Conservation (phyloP, 768 basidiomycete genomes). For the Psilocybe cyanescens region DNA sequence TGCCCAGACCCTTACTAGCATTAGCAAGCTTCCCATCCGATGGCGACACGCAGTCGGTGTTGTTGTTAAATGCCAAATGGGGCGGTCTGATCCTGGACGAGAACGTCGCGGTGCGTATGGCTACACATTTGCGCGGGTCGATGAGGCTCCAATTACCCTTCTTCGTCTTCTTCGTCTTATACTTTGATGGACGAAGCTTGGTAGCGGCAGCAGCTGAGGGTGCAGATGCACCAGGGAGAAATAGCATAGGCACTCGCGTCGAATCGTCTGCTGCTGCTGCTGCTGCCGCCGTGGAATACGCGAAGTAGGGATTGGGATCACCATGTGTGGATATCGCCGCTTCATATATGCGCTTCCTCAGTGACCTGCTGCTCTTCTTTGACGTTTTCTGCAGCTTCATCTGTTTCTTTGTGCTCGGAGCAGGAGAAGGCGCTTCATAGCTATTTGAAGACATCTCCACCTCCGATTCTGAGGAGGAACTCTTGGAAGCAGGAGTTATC, state of each 20-base stretch:
- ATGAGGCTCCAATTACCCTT: conserved; percentile 27
- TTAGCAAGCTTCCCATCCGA: not conserved
- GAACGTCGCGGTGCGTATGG: conserved; percentile 23
- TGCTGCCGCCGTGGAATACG: conserved; percentile 17
- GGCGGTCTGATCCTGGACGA: conserved; percentile 13
- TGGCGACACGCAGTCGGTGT: not conserved
- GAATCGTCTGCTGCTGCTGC: conserved; percentile 9
- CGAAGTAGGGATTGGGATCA: conserved; percentile 29
- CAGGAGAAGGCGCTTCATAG: conserved; percentile 6
- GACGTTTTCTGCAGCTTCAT: conserved; percentile 1
- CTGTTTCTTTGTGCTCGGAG: not conserved
- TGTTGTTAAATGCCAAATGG: not conserved
- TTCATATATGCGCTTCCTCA: conserved; percentile 36
- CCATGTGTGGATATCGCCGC: conserved; percentile 39
- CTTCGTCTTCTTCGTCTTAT: not conserved
- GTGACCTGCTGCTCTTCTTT: conserved; percentile 21
- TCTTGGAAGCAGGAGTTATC: not conserved
- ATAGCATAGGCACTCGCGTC: conserved; percentile 30
- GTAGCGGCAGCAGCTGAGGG: not conserved
- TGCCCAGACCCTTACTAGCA: not conserved
- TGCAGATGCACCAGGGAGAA: conserved; percentile 11
- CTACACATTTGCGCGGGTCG: conserved; percentile 38
- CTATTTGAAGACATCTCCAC: not conserved
- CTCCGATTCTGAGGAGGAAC: not conserved
- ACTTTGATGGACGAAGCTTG: not conserved